phyloP scores from a whole-genome alignment of 352 stramenopile genomes.

The Pythium brachiatum region DNA sequence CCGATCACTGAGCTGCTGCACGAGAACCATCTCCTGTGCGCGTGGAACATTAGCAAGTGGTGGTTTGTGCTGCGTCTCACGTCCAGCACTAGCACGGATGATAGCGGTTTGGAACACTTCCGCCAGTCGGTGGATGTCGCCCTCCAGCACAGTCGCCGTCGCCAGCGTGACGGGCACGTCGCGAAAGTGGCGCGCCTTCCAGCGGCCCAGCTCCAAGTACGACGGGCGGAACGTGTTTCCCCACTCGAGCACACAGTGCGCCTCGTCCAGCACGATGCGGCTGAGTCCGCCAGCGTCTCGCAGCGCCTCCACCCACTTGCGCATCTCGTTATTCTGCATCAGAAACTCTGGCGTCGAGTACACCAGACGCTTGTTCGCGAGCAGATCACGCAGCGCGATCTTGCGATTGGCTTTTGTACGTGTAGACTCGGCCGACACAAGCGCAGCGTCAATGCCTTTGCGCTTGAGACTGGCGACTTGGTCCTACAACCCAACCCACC shows the following conservation, averaged over 20 bases:
- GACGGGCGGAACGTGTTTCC: constrained; percentile 69
- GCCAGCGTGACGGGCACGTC: constrained; percentile 64
- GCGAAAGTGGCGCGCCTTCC: constrained; percentile 41
- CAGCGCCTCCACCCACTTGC: constrained; percentile 34
- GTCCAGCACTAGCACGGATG: background rate
- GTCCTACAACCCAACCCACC: constrained; percentile 47
- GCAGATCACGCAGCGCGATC: constrained; percentile 30
- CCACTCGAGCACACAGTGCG: constrained; percentile 81
- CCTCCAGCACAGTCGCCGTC: constrained; percentile 66
- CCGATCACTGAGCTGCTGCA: constrained; percentile 67
- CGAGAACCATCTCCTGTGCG: constrained; percentile 40
- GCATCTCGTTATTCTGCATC: constrained; percentile 61
- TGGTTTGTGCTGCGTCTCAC: background rate
- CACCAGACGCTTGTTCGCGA: constrained; percentile 49
- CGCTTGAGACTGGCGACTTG: constrained; percentile 64
- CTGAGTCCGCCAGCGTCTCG: constrained; percentile 27
- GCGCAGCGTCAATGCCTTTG: constrained; percentile 48
- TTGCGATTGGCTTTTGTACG: constrained; percentile 20
- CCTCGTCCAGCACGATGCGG: constrained; percentile 75
- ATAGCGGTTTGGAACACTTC: constrained; percentile 49
- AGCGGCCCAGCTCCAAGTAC: constrained; percentile 67
- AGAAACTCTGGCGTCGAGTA: constrained; percentile 85
- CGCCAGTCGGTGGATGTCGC: constrained; percentile 53
- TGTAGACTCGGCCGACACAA: constrained; percentile 36
- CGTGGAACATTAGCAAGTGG: background rate